Base-by-base conservation (phyloP, 2,329 filamentous ascomycete species). In the Nannizziopsis arthrosporioides region DNA sequence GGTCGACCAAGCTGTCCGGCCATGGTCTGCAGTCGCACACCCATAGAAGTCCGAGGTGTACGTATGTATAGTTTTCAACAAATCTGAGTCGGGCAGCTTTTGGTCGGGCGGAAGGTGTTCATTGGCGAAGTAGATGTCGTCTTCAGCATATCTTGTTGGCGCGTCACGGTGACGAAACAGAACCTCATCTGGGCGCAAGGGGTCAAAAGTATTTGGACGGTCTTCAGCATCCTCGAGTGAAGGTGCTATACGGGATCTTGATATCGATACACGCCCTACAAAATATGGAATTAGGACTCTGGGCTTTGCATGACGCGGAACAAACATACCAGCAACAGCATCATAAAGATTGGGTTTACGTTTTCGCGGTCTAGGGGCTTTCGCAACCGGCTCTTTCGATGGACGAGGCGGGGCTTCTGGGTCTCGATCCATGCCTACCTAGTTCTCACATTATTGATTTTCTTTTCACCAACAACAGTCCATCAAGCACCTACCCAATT, bases 1-100 rank as follows among this genome's bases (percentile, higher is more conserved):
- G 51, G 71, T 77, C 42, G 66, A 67, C 55, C 71, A 74, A 45
- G 72, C 67, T 31, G 61, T 55, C 39, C 57, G 58, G 2, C 65
- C 67, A 5, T 55, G 54, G 18, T 65, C 59, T 1, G 52, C 50
- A 2, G 61, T 62, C 2, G 61, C 59, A 32, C 61, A 59, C 27
- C 59, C 63, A 58, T 79, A 81, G 54, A 74, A 75, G 43, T 78
- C 74, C 0, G 77, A 72, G 2, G 72, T 61, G 57, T 81, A 80
- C 1, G 70, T 63, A 58, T 81, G 77, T 17, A 80, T 61, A 1
- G 73, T 68, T 54, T 74, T 75, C 12, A 81, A 62, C 11, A 81
- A 59, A 43, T 80, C 77, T 9, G 74, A 74, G 44, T 69, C 69
- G 3, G 78, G 78, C 5, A 82, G 65, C 15, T 59, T 56, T 36